Conservation (phyloP, 805 yeast genomes). For the Candida sanyiensis region DNA sequence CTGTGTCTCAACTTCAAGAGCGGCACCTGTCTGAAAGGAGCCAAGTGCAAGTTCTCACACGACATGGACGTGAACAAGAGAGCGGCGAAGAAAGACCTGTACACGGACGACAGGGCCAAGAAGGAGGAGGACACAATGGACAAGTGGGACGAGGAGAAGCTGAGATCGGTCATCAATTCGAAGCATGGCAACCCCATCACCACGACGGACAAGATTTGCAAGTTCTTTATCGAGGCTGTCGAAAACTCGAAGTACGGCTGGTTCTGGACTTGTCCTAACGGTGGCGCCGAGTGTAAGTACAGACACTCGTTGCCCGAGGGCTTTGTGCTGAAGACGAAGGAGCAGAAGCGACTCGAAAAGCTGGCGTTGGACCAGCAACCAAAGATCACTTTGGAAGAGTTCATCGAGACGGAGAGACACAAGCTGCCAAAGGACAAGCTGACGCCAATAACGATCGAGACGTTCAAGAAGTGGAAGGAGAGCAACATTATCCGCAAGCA, state of each 20-base stretch:
- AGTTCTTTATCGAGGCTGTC: constrained; percentile 90
- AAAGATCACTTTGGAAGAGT: constrained; percentile 90
- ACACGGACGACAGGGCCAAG: constrained; percentile 72
- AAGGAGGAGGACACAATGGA: constrained; percentile 89
- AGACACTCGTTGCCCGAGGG: constrained; percentile 96
- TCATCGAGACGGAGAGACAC: constrained; percentile 88
- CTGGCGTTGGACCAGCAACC: constrained; percentile 80
- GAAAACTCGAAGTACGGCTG: constrained; percentile 97
- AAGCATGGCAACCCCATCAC: constrained; percentile 91
- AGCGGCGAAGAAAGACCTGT: constrained; percentile 84
- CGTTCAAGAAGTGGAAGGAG: constrained; percentile 79
- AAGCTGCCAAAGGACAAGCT: constrained; percentile 63
- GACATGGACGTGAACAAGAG: constrained; percentile 81
- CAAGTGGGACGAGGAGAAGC: constrained; percentile 93
- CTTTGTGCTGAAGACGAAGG: constrained; percentile 93
- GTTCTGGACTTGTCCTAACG: constrained; percentile 98
- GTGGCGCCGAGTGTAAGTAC: constrained; percentile 89
- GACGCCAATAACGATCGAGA: constrained; percentile 81
- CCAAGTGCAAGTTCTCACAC: constrained; percentile 87
- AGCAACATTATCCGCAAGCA: constrained; percentile 57
- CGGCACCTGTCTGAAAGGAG: constrained; percentile 77
- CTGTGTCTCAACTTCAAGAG: constrained; percentile 86
- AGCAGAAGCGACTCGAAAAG: constrained; percentile 85
- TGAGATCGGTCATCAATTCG: constrained; percentile 76
- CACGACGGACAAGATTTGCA: constrained; percentile 93